Conservation (phyloP, 169 alveolate genomes). For the Theileria luwenshuni region DNA sequence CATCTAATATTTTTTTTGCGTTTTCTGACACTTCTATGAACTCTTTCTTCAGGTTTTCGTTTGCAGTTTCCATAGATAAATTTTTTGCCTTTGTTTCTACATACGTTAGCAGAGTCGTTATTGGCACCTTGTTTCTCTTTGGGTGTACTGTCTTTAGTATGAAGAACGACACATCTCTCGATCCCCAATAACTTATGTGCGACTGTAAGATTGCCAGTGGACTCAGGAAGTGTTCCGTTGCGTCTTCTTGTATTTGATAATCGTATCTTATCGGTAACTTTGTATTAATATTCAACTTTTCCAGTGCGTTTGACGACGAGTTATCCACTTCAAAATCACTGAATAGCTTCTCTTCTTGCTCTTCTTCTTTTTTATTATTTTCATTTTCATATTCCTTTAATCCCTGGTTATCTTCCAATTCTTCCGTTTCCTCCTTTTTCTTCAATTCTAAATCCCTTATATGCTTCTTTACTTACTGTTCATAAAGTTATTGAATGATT, state of each 20-base stretch:
- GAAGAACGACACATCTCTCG: conserved; percentile 81
- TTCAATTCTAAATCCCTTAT: conserved; percentile 4
- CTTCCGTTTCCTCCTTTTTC: neutral
- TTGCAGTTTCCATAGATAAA: conserved; percentile 36
- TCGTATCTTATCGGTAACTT: conserved; percentile 34
- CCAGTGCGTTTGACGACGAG: conserved; percentile 13
- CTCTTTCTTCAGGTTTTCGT: conserved; percentile 36
- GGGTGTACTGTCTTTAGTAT: conserved; percentile 52
- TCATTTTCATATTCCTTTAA: neutral
- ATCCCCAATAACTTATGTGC: conserved; percentile 81
- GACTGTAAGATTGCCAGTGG: conserved; percentile 84
- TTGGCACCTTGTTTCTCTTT: conserved; percentile 33
- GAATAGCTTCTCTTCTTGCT: neutral
- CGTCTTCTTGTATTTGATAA: conserved; percentile 77
- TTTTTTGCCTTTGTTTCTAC: conserved; percentile 42
- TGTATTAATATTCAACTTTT: conserved; percentile 10
- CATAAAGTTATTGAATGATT: conserved; percentile 2
- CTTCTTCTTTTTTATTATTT: conserved; percentile 1
- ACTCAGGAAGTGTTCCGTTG: conserved; percentile 81
- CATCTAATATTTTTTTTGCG: conserved; percentile 43
- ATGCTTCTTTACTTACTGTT: conserved; percentile 2
- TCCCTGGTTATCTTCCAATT: neutral
- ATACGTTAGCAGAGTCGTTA: conserved; percentile 40
- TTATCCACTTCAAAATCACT: conserved; percentile 9
- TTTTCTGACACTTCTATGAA: conserved; percentile 52